Base-by-base conservation (phyloP, 2,329 filamentous ascomycete species). In the Chalara sp. region DNA sequence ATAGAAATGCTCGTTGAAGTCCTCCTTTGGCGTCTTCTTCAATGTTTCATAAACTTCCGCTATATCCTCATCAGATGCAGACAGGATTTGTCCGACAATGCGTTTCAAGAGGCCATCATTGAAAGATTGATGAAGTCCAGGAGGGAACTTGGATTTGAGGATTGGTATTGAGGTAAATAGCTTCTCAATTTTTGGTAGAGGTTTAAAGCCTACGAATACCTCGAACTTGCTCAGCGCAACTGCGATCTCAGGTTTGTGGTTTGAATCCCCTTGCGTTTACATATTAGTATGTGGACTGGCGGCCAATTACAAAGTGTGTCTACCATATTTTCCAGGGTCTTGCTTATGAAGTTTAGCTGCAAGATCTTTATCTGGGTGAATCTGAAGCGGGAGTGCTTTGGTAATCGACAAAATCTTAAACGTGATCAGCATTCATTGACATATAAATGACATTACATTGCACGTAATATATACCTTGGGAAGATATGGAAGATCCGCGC, bases 181-280 rank as follows among this genome's bases (percentile, higher is more conserved):
- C 0, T 71, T 63, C 32, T 80, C 67, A 51, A 90, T 82, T 2
- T 82, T 72, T 7, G 67, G 61, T 0, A 86, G 69, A 0, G 84
- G 80, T 62, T 87, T 89, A 71, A 83, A 90, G 5, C 86, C 86
- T 7, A 81, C 83, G 58, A 91, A 90, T 0, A 86, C 81, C 65
- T 90, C 86, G 59, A 91, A 90, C 28, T 81, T 78, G 10, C 77
- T 75, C 1, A 90, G 68, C 0, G 86, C 86, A 1, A 91, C 71
- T 1, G 86, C 86, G 48, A 91, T 90, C 63, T 91, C 86, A 1
- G 87, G 86, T 68, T 90, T 90, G 72, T 90, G 86, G 65, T 90
- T 39, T 39, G 35, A 39, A 39, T 39, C 35, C n/a, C 35, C 35
- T 39, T 39, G 8, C n/a, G 21, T 21, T 21, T 21, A 21, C 21